A percentile compares a stretch with the other conserved stretches of the same genome.
Evolutionary conservation across 306 rosid species (phyloP).

Genomic region (Castanospermum australe): DNA sequence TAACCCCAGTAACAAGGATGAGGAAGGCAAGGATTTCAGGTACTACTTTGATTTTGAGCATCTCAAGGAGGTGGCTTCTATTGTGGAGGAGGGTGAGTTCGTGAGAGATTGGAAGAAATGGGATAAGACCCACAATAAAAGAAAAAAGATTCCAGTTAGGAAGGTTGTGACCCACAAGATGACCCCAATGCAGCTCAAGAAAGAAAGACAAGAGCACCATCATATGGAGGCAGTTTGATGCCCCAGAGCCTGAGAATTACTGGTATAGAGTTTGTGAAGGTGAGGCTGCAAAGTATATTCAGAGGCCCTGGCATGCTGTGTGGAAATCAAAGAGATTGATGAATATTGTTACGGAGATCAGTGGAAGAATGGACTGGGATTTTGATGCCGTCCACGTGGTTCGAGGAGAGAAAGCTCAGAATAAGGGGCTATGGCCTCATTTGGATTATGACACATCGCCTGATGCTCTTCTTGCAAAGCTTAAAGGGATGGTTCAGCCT

Average conservation of each 20-base stretch:
- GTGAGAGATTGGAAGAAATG: conserved; percentile 86
- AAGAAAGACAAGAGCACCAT: conserved; percentile 71
- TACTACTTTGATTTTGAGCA: conserved; percentile 97
- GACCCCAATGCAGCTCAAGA: conserved; percentile 83
- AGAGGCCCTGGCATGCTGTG: conserved; percentile 94
- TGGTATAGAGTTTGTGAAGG: conserved; percentile 99
- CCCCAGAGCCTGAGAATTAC: conserved; percentile 91
- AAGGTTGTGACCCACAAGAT: conserved; percentile 71
- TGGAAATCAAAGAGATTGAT: conserved; percentile 98
- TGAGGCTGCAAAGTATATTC: conserved; percentile 75
- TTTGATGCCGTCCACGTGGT: conserved; percentile 92
- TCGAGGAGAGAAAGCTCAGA: conserved; percentile 89
- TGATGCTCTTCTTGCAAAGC: conserved; percentile 62
- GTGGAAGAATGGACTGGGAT: conserved; percentile 97
- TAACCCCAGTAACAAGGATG: conserved; percentile 71
- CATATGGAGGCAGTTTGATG: conserved; percentile 88
- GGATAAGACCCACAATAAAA: conserved; percentile 65
- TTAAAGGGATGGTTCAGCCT: conserved; percentile 78
- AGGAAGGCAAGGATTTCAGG: conserved; percentile 94
- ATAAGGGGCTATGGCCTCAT: conserved; percentile 91
- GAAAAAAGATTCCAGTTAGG: conserved; percentile 63
- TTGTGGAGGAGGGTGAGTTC: conserved; percentile 91
- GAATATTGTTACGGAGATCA: conserved; percentile 88
- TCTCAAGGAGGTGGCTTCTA: conserved; percentile 78
- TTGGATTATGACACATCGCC: conserved; percentile 88